Base-by-base conservation (phyloP, 805 yeast species). In the Yueomyces sp. region DNA sequence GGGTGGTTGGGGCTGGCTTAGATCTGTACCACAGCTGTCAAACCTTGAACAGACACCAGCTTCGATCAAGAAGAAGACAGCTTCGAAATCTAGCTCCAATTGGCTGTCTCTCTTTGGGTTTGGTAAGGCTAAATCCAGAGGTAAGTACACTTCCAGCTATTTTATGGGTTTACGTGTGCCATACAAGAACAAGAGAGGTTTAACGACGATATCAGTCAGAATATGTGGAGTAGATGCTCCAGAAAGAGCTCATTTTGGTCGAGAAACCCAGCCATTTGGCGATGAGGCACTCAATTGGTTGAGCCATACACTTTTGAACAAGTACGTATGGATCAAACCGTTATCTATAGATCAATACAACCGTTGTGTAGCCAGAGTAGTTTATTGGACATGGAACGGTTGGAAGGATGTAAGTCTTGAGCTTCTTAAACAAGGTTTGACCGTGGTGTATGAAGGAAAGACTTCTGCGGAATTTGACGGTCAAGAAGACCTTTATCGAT, bases 201-300 rank as follows among this genome's bases (percentile, higher is more conserved):
- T 59, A 8, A 56, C 60, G 49, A 92, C 98, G 0, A 66, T 92
- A 36, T 79, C 81, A 60, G 75, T 92, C 4, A 69, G 98, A 40
- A 65, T 92, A 26, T 83, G 92, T 62, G 98, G 96, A 0, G 81
- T 90, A 12, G 98, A 92, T 69, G 98, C 98, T 0, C 98, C 98
- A 1, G 98, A 92, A 57, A 68, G 94, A 38, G 75, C 94, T 1
- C 96, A 92, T 66, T 92, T 85, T 62, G 98, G 98, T 1, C 82
- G 83, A 47, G 87, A 94, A 0, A 82, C 95, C 0, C 98, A 92
- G 58, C 90, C 92, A 0, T 83, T 63, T 56, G 77, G 92, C 34
- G 85, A 79, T 37, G 96, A 92, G 51, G 92, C 96, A 0, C 61
- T 88, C 44, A 55, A 54, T 4, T 92, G 96, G 96, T 66, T 92